Percentiles rank a stretch among this genome's conserved stretches.
phyloP scores from a whole-genome alignment of 192 early-diverging fungal genomes.

The Irineochytrium annulatum region DNA sequence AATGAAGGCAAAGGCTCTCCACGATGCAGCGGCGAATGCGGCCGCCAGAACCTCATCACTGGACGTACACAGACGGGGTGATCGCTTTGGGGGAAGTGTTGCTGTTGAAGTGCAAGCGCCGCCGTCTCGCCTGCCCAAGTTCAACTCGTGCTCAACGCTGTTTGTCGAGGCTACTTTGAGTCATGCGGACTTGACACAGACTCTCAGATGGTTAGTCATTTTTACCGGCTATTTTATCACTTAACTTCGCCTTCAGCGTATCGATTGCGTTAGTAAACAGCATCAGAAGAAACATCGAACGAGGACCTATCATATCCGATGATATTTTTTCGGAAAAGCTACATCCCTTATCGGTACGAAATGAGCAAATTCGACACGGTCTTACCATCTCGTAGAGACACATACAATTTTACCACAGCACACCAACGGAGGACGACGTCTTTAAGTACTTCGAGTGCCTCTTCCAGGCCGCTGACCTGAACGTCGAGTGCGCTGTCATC shows the following conservation, averaged over 20 bases:
- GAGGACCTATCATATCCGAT: conserved; percentile 23
- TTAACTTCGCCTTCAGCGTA: conserved; percentile 18
- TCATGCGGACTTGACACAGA: conserved; percentile 47
- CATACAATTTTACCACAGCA: conserved; percentile 41
- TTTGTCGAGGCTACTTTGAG: conserved; percentile 49
- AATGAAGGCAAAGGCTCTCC: not conserved
- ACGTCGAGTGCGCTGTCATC: conserved; percentile 59
- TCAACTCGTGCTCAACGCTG: conserved; percentile 50
- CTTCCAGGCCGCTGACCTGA: conserved; percentile 61
- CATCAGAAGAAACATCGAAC: conserved; percentile 28
- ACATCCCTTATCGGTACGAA: conserved; percentile 44
- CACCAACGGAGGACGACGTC: conserved; percentile 48
- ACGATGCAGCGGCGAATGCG: not conserved
- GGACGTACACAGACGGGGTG: not conserved
- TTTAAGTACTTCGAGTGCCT: conserved; percentile 62
- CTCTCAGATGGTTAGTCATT: conserved; percentile 37
- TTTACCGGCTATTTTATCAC: not conserved
- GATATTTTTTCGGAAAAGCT: conserved; percentile 54
- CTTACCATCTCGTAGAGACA: conserved; percentile 29
- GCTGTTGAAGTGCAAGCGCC: conserved; percentile 2
- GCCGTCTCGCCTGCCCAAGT: conserved; percentile 31
- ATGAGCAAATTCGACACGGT: conserved; percentile 5
- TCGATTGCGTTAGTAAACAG: conserved; percentile 33
- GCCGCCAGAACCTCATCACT: not conserved
- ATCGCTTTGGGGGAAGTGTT: not conserved